Base-by-base conservation (phyloP, 2,329 filamentous ascomycete species). In the Phoma sp. region DNA sequence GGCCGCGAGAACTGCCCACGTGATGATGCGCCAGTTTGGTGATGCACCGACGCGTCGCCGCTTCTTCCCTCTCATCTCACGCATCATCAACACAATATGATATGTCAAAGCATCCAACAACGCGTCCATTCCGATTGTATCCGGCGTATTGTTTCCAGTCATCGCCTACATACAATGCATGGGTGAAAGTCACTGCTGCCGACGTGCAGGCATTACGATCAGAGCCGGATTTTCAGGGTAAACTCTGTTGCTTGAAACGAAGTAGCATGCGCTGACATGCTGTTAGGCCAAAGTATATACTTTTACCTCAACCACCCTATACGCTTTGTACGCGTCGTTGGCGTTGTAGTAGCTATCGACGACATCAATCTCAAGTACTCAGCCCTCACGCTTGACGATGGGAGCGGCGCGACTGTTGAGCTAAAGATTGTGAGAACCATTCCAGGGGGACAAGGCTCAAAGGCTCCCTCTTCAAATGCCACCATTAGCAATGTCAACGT, bases 141-240 rank as follows among this genome's bases (percentile, higher is more conserved):
- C 83, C 85, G 14, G 81, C 81, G 30, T 85, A 81, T 69, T 87
- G 83, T 76, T 87, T 85, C 71, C 73, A 75, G 39, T 78, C 78
- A 29, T 87, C 86, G 5, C 81, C 82, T n/a, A 88, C 86, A 7
- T 86, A 81, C 72, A 80, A 83, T 73, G 69, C 78, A 67, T 88
- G 86, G 86, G 85, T 86, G 71, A 86, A 86, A 67, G 76, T 88
- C 59, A 81, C 81, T 1, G 77, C 78, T 14, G 74, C 76, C 23
- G 83, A 86, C 70, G 78, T 88, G 32, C 83, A 84, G 64, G 72
- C 72, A 7, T 73, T 87, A 28, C 74, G 76, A 20, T 71, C 74
- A 46, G 77, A 79, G 36, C 69, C 66, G 6, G 80, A 77, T 2
- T 86, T 83, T 64, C 77, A 79, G 74, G 82, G 84, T 83, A 77